Conservation (phyloP, 1,284 basidiomycete species). For the Ceratobasidium papillatum region DNA sequence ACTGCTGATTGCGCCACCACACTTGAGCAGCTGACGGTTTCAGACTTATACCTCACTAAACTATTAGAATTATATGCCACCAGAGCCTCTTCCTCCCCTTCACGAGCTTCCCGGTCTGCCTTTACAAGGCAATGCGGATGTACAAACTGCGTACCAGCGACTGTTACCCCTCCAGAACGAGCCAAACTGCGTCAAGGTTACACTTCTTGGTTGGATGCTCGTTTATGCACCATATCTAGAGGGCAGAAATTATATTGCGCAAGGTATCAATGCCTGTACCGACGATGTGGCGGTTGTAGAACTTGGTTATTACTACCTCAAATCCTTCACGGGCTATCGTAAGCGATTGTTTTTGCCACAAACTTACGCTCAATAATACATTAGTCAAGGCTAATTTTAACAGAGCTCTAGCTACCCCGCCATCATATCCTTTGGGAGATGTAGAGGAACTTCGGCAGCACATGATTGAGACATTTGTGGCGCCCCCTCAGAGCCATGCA, state of each 20-base stretch:
- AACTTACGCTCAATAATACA: background rate
- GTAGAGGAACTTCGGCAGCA: background rate
- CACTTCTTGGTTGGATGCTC: slow-evolving; percentile 38
- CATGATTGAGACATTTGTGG: background rate
- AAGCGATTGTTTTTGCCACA: no score
- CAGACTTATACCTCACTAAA: no score
- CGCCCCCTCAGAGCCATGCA: background rate
- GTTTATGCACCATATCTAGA: slow-evolving; percentile 21
- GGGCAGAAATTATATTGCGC: slow-evolving; percentile 14
- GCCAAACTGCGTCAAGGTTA: background rate
- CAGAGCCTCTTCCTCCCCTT: no score
- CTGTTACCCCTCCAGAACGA: background rate
- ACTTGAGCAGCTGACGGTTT: no score
- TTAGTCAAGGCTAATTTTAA: background rate
- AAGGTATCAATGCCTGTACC: slow-evolving; percentile 3
- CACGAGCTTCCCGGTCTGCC: background rate
- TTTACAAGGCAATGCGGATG: background rate
- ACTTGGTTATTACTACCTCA: no score
- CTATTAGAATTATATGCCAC: no score
- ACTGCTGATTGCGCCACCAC: no score
- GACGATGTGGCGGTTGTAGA: background rate
- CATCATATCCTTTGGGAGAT: background rate
- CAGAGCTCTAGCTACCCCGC: background rate
- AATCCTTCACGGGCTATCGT: no score
- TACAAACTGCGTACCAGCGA: background rate